A percentile compares a stretch with the other conserved stretches of the same genome.
These are phyloP conservation scores for Tilletia walkeri DNA, from an alignment of 1,284 basidiomycete genomes.

Conservation along the genomic window DNA sequence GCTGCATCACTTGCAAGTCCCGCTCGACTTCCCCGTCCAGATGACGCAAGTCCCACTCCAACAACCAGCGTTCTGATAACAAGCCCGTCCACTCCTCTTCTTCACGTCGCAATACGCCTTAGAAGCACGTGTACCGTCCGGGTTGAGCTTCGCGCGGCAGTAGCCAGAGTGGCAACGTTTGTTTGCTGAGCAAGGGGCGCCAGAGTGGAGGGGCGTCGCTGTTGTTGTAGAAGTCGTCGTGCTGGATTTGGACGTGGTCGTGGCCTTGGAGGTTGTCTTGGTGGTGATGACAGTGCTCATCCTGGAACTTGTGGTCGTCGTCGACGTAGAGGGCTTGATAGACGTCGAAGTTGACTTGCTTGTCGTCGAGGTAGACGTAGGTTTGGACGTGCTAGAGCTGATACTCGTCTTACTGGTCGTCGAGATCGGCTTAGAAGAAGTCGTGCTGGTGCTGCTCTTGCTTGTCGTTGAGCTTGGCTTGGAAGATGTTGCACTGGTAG, in stretches of 20 bases:
- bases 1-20: not conserved
- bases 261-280: constrained; percentile 9
- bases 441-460: constrained; percentile 13
- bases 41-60: not conserved
- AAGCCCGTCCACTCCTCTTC: not conserved
- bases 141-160: constrained; percentile 4
- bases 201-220: not conserved
- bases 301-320: not conserved
- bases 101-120: not conserved
- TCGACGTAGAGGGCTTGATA: not conserved
- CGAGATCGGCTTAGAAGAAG: not conserved
- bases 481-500: constrained; percentile 15
- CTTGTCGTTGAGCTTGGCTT: constrained; percentile 10
- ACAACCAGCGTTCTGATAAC: not conserved
- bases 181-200: not conserved
- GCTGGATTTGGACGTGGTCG: constrained; percentile 6
- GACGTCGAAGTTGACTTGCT: not conserved
- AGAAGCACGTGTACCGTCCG: not conserved
- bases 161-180: not conserved
- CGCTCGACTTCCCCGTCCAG: not conserved
- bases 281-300: not conserved
- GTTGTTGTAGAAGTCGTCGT: constrained; percentile 18
- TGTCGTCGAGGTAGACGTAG: not conserved
- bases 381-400: not conserved
- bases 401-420: not conserved